Conservation (phyloP, 345 rosid species). For the Lepidium sativum region DNA sequence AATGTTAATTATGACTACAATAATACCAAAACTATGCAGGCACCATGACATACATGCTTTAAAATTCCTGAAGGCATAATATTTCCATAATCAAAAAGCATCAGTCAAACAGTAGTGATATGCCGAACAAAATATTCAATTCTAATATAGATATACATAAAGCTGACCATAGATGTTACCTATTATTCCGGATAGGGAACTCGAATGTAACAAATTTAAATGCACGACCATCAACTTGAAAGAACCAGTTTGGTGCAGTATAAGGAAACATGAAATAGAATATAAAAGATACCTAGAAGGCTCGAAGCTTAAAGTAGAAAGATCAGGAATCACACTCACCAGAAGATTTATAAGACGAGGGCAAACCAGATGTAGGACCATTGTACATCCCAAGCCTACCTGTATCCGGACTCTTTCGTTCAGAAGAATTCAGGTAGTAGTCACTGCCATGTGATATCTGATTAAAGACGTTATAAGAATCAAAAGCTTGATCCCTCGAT, state of each 20-base stretch:
- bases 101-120: neutral
- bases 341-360: conserved; percentile 46
- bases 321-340: conserved; percentile 37
- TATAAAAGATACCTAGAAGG: neutral
- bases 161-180: neutral
- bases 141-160: neutral
- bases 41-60: neutral
- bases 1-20: neutral
- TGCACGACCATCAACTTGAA: neutral
- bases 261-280: neutral
- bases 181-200: neutral
- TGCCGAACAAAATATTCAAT: neutral
- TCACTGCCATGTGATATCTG: conserved; percentile 32
- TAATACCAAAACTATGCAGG: neutral
- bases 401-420: conserved; percentile 30
- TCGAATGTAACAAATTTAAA: neutral
- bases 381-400: conserved; percentile 38
- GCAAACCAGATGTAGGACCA: conserved; percentile 40
- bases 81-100: neutral
- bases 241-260: neutral
- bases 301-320: conserved; percentile 4
- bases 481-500: conserved; percentile 35
- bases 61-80: neutral
- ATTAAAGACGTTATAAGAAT: conserved; percentile 28
- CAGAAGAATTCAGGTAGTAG: conserved; percentile 35